A percentile compares a stretch with the other conserved stretches of the same genome.
Conservation (phyloP, 495 filamentous ascomycete genomes). For the Penicillium arizonense region DNA sequence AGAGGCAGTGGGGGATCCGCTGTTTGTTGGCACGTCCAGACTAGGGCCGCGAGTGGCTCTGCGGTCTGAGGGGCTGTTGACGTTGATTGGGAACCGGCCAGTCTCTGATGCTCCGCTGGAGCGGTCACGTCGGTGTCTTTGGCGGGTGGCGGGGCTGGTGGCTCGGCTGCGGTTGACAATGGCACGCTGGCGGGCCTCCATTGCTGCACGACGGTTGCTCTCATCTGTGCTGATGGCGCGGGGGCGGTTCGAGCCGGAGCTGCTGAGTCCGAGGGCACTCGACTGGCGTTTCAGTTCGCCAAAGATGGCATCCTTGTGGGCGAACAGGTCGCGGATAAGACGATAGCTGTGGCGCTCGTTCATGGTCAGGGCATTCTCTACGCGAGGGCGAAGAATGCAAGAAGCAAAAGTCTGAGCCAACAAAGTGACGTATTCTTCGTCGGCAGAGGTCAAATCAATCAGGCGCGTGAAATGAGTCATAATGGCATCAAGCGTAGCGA, state of each 20-base stretch:
- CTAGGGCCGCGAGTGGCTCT: constrained; percentile 50
- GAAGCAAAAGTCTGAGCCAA: constrained; percentile 79
- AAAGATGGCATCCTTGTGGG: constrained; percentile 92
- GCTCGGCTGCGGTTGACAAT: constrained; percentile 74
- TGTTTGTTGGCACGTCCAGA: constrained; percentile 60
- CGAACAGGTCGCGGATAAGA: constrained; percentile 88
- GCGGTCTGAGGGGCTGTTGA: constrained; percentile 58
- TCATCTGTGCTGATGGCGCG: constrained; percentile 95
- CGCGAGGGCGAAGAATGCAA: constrained; percentile 83
- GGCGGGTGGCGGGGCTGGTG: constrained; percentile 69
- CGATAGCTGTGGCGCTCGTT: constrained; percentile 92
- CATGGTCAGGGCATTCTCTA: constrained; percentile 86
- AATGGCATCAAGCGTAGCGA: constrained; percentile 95
- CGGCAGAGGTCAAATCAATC: constrained; percentile 94
- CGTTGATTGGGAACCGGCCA: constrained; percentile 76
- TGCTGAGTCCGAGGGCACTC: constrained; percentile 50
- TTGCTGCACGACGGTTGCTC: constrained; percentile 87
- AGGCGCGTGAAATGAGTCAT: constrained; percentile 97
- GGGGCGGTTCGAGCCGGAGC: constrained; percentile 48
- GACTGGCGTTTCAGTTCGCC: constrained; percentile 92
- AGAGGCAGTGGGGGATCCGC: constrained; percentile 23
- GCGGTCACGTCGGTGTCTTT: constrained; percentile 69
- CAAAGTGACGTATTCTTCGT: constrained; percentile 76
- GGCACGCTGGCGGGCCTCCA: constrained; percentile 86
- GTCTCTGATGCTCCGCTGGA: constrained; percentile 73